Conservation (phyloP, 139 green algal species). For the Micractinium conductrix region DNA sequence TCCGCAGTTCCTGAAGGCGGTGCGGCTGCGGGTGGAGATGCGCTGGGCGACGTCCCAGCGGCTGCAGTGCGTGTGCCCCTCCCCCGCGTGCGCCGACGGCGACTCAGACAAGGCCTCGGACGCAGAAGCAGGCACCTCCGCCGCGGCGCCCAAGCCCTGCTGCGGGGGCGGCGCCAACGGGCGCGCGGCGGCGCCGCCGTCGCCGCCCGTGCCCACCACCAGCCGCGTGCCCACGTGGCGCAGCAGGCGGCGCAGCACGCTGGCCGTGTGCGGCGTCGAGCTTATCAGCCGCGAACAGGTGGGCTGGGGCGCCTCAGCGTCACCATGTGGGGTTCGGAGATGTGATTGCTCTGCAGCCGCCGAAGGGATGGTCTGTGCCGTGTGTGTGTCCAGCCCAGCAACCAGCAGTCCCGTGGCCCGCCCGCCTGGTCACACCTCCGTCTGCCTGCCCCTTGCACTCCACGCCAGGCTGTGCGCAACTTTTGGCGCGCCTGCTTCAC, state of each 20-base stretch:
- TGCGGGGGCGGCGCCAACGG: neutral
- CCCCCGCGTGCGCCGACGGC: neutral
- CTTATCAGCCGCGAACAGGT: neutral
- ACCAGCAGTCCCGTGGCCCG: no score
- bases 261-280: neutral
- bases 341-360: no score
- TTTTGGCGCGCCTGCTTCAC: constrained; percentile 40
- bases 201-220: constrained; percentile 5
- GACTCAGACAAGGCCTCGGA: neutral
- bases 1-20: constrained; percentile 39
- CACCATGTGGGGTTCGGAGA: no score
- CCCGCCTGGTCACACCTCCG: no score
- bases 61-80: neutral
- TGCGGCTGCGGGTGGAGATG: constrained; percentile 35
- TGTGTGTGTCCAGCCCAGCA: no score
- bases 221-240: neutral
- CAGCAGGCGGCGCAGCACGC: neutral
- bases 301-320: neutral
- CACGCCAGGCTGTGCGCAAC: constrained; percentile 31
- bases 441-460: neutral
- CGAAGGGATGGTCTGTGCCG: no score
- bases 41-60: constrained; percentile 12
- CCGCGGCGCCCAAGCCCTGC: neutral
- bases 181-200: neutral
- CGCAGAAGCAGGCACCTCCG: neutral